A percentile compares a stretch with the other conserved stretches of the same genome.
Evolutionary conservation across 257 asterid species (phyloP).

Genomic region (Striga asiatica): DNA sequence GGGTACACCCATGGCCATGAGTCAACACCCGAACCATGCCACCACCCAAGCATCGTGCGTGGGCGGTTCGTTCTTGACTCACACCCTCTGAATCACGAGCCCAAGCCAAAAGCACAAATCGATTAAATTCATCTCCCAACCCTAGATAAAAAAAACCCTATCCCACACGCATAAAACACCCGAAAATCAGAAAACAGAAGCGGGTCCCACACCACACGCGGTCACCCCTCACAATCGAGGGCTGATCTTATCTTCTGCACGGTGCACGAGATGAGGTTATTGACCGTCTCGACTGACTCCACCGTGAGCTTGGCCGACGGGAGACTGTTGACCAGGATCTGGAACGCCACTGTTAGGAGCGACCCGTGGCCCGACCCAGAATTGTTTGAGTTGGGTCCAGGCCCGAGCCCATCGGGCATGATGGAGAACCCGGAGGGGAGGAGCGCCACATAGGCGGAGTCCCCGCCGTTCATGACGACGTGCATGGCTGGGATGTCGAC

Average conservation of each 20-base stretch:
- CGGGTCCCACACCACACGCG: background rate
- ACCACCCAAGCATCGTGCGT: background rate
- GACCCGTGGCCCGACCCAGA: constrained; percentile 45
- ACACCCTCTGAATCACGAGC: constrained; percentile 13
- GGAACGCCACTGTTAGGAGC: constrained; percentile 80
- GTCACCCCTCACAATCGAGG: constrained; percentile 58
- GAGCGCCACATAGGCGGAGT: background rate
- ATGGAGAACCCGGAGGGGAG: constrained; percentile 68
- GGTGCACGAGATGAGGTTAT: constrained; percentile 79
- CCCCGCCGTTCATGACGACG: background rate
- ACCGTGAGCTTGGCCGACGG: constrained; percentile 78
- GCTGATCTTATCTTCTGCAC: constrained; percentile 88
- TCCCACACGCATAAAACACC: no score
- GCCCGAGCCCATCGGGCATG: constrained; percentile 63
- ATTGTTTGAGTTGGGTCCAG: constrained; percentile 25
- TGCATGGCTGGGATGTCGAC: constrained; percentile 2
- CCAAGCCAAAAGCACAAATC: constrained; percentile 4
- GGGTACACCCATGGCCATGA: constrained; percentile 33
- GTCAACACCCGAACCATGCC: constrained; percentile 99
- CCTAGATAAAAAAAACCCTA: no score
- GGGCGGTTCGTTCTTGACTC: constrained; percentile 95
- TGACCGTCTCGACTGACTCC: constrained; percentile 92
- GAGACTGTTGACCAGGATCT: constrained; percentile 68
- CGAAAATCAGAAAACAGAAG: background rate
- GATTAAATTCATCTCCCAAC: background rate